These are phyloP conservation scores for Teratosphaeria epicoccoides DNA, from an alignment of 2,329 filamentous ascomycete species.

Conservation along the genomic window DNA sequence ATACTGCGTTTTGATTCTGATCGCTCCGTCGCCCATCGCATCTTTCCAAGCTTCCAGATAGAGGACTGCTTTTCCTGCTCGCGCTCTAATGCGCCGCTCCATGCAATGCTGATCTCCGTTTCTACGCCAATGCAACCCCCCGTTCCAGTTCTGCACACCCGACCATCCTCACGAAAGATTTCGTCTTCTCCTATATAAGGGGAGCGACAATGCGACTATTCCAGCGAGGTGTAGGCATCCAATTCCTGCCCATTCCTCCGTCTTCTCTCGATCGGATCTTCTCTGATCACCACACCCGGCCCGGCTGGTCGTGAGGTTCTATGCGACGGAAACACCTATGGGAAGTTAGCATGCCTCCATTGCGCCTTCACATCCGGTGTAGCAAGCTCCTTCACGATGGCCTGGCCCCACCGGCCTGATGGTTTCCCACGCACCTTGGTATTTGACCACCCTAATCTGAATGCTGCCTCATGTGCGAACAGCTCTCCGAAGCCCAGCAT, in stretches of 20 bases:
- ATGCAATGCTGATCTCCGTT: not conserved
- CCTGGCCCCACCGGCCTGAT: not conserved
- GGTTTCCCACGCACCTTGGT: slow-evolving; percentile 64
- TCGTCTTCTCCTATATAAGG: not conserved
- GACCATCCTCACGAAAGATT: not conserved
- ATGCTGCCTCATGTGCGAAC: slow-evolving; percentile 92
- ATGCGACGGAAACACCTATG: slow-evolving; percentile 48
- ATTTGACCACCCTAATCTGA: slow-evolving; percentile 80
- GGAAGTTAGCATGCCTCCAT: not conserved
- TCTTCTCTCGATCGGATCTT: slow-evolving; percentile 50
- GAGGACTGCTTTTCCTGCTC: not conserved
- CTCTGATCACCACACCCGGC: slow-evolving; percentile 70
- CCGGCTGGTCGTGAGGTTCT: slow-evolving; percentile 63
- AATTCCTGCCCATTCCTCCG: slow-evolving; percentile 45
- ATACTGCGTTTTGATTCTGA: not conserved
- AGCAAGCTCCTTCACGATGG: not conserved
- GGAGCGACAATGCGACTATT: slow-evolving; percentile 34
- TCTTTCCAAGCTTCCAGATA: not conserved
- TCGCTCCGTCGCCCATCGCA: not conserved
- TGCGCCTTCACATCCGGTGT: not conserved
- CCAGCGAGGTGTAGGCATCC: slow-evolving; percentile 57
- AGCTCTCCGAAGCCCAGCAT: slow-evolving; percentile 97
- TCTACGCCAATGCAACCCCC: not conserved
- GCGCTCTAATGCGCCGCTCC: not conserved
- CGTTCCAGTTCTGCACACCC: not conserved